Evolutionary conservation across 495 filamentous ascomycete genomes (phyloP), one percentile per base, ranked within the genome.

Genomic region (Penicillium tannophilum): DNA sequence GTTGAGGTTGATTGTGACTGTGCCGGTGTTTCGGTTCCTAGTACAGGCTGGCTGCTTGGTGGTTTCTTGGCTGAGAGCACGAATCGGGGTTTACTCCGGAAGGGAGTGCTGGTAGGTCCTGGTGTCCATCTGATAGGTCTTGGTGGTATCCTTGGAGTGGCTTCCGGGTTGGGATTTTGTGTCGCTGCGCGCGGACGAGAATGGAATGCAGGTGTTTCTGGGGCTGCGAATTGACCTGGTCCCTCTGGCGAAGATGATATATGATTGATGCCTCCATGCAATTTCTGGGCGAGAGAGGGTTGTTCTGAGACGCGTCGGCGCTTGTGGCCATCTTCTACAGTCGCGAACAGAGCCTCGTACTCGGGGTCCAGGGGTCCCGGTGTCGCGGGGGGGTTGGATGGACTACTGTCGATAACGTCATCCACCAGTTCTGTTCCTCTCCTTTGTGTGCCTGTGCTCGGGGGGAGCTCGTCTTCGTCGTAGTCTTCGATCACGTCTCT

Each of bases 401-500:
- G 62, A 48, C 64, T 67, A 44, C 68, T 71, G 17, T 64, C 46
- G 14, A 66, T 64, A 2, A 54, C 59, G 55, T 63, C 58, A 46
- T 64, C 56, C 2, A 5, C 28, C n/a, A 52, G 26, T 17, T 47
- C 44, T 52, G 55, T 54, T n/a, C 2, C 30, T 16, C 24, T 43
- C 4, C 16, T 30, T 16, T 35, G 33, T 4, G 12, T 41, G 9
- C n/a, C 47, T 26, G 10, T 54, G 45, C 63, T 47, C 9, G 51
- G 26, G 9, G 55, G 35, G 4, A 49, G 17, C 14, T 66, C 66
- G n/a, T 51, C 67, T 44, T 72, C 64, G 7, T 68, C 66, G 1
- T 59, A 68, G 26, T 77, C 76, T 44, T 76, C 70, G n/a, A 79
- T 77, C n/a, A 64, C 58, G 2, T 77, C 74, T 47, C 61, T 60